Base-by-base conservation (phyloP, 2,329 filamentous ascomycete genomes). In the Nigrospora sphaerica region DNA sequence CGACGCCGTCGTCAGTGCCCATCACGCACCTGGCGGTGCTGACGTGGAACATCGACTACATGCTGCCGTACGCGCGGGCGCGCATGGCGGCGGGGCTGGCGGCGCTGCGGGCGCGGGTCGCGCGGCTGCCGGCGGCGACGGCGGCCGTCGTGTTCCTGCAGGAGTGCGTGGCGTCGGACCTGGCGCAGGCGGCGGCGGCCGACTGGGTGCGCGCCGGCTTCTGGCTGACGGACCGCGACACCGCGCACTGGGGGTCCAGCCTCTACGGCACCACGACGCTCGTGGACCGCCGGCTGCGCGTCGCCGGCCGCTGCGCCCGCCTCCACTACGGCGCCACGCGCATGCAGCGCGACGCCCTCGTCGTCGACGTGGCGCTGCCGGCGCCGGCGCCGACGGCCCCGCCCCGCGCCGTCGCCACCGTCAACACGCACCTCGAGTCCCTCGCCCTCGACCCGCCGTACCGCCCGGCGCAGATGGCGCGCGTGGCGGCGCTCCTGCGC, bases 211-310 rank as follows among this genome's bases (percentile, higher is more conserved):
- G 64, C 18, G 48, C 63, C 1, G 54, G 54, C 6, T 80, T 78
- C 61, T 53, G 62, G 53, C 52, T 77, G 13, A 76, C 73, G 0
- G 75, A 80, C 39, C 32, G 70, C 7, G 62, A 65, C 28, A 48
- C 42, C 3, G 46, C 53, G 2, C 57, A 64, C 44, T 79, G 75
- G 75, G 58, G 63, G 12, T 61, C 60, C 4, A 56, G 58, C 6
- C 47, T 61, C 28, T 80, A 78, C 54, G 75, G 75, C 6, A 80
- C 75, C 1, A 69, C 67, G 5, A 75, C 69, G 7, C 63, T 80
- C 3, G 59, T 80, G 1, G 73, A 77, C 49, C 61, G 62, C 10
- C 60, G 69, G 1, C 55, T 78, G 6, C 51, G 50, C 0, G 57
- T 78, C 23, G 40, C 54, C 23, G 31, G 16, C 3, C 47, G 52